Base-by-base conservation (phyloP, 345 rosid genomes). In the Laguncularia racemosa region DNA sequence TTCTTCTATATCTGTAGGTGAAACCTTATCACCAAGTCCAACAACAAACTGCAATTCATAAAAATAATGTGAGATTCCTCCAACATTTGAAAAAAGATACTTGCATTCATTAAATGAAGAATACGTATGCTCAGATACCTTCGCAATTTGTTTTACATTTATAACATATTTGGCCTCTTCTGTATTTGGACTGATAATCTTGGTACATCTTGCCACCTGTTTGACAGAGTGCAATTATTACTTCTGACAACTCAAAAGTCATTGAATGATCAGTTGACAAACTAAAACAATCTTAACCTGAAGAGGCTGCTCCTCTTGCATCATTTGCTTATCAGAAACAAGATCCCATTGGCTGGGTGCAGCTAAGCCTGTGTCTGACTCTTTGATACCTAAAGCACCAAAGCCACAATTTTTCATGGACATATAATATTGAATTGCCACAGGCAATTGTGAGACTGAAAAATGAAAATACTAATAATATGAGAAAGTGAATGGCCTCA, bases 301-400 rank as follows among this genome's bases (percentile, higher is more conserved):
- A 53, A 93, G 95, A 10, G 97, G 99, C 59, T 93, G 97, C 72
- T 93, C 99, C 67, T 93, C 99, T 66, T 93, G 99, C 99, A 93
- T 93, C 99, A 93, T 93, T 61, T 89, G 96, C 60, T 93, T 93
- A 61, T 93, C 99, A 1, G 99, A 93, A 15, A 93, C 99, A 58
- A 93, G 99, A 79, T 93, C 99, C 99, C 99, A 93, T 50, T 93
- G 99, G 61, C 97, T 89, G 6, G 99, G 99, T 50, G 96, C 86
- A 63, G 97, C 97, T 65, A 93, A 72, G 14, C 99, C 97, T 45
- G 97, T 93, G 54, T 89, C 99, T 46, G 99, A 93, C 71, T 93
- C 99, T 78, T 93, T 93, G 52, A 93, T 93, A 60, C 96, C 98
- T 89, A 14, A 38, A 61, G 50, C 4, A 10, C 18, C 53, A 54